phyloP scores from a whole-genome alignment of 805 yeast species.

The Naumovozyma dairenensis region DNA sequence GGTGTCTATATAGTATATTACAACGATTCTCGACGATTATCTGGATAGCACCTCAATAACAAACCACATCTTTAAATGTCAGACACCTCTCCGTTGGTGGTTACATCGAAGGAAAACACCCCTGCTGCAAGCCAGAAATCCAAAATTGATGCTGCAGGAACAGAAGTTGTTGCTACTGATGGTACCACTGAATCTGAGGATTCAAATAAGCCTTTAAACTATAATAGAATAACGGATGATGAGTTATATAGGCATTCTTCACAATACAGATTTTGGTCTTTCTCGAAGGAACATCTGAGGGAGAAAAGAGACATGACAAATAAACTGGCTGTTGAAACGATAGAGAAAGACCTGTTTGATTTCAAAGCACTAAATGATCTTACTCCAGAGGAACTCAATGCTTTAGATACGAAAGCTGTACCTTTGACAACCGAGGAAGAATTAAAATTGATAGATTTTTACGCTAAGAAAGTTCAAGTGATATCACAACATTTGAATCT shows the following conservation, averaged over 20 bases:
- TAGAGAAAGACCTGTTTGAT: constrained; percentile 28
- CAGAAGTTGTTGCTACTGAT: neutral
- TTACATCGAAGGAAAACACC: no score
- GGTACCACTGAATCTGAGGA: neutral
- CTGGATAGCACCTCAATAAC: no score
- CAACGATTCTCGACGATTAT: no score
- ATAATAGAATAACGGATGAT: constrained; percentile 52
- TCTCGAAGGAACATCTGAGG: constrained; percentile 46
- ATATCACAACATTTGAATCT: constrained; percentile 65
- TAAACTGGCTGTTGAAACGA: constrained; percentile 37
- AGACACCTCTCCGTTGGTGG: no score
- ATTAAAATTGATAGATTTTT: constrained; percentile 51
- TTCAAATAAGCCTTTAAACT: constrained; percentile 10
- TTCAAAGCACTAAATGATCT: constrained; percentile 21
- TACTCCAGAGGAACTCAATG: constrained; percentile 25
- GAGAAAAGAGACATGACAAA: constrained; percentile 42
- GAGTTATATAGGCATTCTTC: constrained; percentile 82
- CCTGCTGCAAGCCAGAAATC: no score
- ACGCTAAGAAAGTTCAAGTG: constrained; percentile 60
- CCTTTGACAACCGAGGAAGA: constrained; percentile 64
- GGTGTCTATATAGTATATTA: no score
- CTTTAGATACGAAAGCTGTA: constrained; percentile 26
- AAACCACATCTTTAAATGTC: no score
- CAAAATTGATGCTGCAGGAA: no score
- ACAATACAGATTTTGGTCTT: constrained; percentile 84